Percentiles rank a stretch among this genome's conserved stretches.
phyloP scores from a whole-genome alignment of 2,329 filamentous ascomycete species.

The Trichophyton schoenleinii region DNA sequence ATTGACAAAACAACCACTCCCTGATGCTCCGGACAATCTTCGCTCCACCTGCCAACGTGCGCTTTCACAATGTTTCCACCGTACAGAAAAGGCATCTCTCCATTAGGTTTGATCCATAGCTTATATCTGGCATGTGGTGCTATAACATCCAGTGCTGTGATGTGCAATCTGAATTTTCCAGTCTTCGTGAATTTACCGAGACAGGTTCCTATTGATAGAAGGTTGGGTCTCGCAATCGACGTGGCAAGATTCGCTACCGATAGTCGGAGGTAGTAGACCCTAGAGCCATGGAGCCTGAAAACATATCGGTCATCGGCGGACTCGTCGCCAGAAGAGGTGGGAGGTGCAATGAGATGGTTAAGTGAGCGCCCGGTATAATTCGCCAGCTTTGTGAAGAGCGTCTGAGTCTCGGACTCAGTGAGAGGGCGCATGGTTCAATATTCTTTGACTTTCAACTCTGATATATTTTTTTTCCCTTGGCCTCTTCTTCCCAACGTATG shows the following conservation, averaged over 20 bases:
- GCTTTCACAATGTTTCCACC: conserved; percentile 79
- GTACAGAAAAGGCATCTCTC: conserved; percentile 95
- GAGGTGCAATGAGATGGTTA: conserved; percentile 68
- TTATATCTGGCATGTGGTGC: conserved; percentile 89
- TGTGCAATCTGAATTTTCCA: conserved; percentile 86
- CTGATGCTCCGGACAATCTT: conserved; percentile 87
- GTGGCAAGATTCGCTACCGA: conserved; percentile 85
- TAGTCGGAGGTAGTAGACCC: conserved; percentile 85
- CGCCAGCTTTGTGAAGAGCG: conserved; percentile 82
- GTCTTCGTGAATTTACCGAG: conserved; percentile 89
- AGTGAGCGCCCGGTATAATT: conserved; percentile 82
- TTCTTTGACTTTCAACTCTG: not conserved
- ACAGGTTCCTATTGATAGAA: conserved; percentile 81
- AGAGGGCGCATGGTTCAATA: conserved; percentile 58
- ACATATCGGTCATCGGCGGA: conserved; percentile 62
- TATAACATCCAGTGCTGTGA: conserved; percentile 75
- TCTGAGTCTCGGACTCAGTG: conserved; percentile 53
- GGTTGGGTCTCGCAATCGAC: conserved; percentile 64
- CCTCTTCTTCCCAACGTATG: not conserved
- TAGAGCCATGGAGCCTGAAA: conserved; percentile 68
- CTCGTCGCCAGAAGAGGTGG: conserved; percentile 51
- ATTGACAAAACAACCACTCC: conserved; percentile 83
- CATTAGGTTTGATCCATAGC: conserved; percentile 92
- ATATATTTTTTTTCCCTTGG: not conserved
- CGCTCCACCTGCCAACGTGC: conserved; percentile 70